Percentiles rank a stretch among this genome's conserved stretches.
Conservation (phyloP, 2,329 filamentous ascomycete genomes). For the Rhinocladiella mackenziei region DNA sequence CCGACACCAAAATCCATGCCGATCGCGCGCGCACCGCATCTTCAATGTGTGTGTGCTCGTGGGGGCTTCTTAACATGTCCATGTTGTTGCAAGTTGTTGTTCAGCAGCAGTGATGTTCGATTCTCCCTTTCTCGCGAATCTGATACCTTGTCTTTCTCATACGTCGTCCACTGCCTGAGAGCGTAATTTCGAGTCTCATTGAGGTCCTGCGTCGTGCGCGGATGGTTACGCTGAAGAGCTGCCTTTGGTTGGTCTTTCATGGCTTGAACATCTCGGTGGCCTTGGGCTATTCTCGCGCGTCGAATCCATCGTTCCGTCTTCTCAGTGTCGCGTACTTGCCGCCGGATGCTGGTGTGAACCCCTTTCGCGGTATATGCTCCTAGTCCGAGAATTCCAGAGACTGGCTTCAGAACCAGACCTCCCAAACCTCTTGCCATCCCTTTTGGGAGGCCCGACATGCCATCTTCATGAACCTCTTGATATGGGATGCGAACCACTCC, state of each 20-base stretch:
- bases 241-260: slow-evolving; percentile 9
- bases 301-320: slow-evolving; percentile 40
- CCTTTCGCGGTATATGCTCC: slow-evolving; percentile 43
- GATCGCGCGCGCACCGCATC: background rate
- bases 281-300: slow-evolving; percentile 28
- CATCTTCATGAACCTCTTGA: slow-evolving; percentile 40
- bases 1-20: too few relatives aligned
- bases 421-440: slow-evolving; percentile 46
- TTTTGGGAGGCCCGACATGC: slow-evolving; percentile 40
- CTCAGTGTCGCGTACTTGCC: slow-evolving; percentile 33
- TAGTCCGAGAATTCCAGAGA: slow-evolving; percentile 43
- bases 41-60: slow-evolving; percentile 4
- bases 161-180: slow-evolving; percentile 18
- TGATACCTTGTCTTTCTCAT: slow-evolving; percentile 17
- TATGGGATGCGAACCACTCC: slow-evolving; percentile 45
- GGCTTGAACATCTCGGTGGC: slow-evolving; percentile 18
- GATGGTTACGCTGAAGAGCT: background rate
- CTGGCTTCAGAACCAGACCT: slow-evolving; percentile 45
- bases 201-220: slow-evolving; percentile 5
- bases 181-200: slow-evolving; percentile 23
- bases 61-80: background rate
- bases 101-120: slow-evolving; percentile 5
- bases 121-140: slow-evolving; percentile 19
- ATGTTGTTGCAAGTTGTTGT: slow-evolving; percentile 3
- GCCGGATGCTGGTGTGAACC: slow-evolving; percentile 40